A percentile compares a stretch with the other conserved stretches of the same genome.
Conservation (phyloP, 2,329 filamentous ascomycete species). For the Fusarium abutilonis region DNA sequence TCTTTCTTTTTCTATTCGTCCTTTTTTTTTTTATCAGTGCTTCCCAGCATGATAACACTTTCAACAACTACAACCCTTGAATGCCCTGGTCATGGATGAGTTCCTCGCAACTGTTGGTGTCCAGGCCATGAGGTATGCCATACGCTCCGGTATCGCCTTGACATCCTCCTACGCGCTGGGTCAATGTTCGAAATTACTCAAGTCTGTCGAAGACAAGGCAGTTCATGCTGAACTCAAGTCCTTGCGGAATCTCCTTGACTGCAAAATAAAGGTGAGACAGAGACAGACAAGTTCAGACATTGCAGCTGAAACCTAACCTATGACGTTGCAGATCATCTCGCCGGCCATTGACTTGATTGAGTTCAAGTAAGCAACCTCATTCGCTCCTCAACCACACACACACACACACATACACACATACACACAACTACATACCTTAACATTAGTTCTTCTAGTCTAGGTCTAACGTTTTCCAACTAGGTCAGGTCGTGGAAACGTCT, state of each 20-base stretch:
- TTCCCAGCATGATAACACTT: slow-evolving; percentile 27
- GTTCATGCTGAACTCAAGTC: slow-evolving; percentile 73
- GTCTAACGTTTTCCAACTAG: slow-evolving; percentile 45
- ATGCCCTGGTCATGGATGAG: slow-evolving; percentile 70
- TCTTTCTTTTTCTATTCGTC: slow-evolving; percentile 1
- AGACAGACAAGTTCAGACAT: background rate
- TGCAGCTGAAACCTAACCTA: slow-evolving; percentile 12
- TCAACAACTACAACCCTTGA: slow-evolving; percentile 9
- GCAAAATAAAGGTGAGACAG: slow-evolving; percentile 80
- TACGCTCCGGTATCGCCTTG: slow-evolving; percentile 84
- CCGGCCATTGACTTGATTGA: slow-evolving; percentile 93
- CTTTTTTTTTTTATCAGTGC: background rate
- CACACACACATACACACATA: background rate
- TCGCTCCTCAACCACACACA: slow-evolving; percentile 8
- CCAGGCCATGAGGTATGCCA: slow-evolving; percentile 92
- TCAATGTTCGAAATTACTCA: slow-evolving; percentile 81
- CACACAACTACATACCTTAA: too few relatives aligned
- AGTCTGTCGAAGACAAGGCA: slow-evolving; percentile 76
- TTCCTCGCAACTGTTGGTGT: slow-evolving; percentile 63
- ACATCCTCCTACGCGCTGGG: slow-evolving; percentile 87
- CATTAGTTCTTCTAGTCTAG: slow-evolving; percentile 21
- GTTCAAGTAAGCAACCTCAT: slow-evolving; percentile 70
- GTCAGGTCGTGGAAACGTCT: slow-evolving; percentile 63
- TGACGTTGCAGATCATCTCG: slow-evolving; percentile 74
- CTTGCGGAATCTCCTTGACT: slow-evolving; percentile 79